These are phyloP conservation scores for Metroxylon sagu DNA, from an alignment of 176 grass and related monocot genomes.

Conservation along the genomic window DNA sequence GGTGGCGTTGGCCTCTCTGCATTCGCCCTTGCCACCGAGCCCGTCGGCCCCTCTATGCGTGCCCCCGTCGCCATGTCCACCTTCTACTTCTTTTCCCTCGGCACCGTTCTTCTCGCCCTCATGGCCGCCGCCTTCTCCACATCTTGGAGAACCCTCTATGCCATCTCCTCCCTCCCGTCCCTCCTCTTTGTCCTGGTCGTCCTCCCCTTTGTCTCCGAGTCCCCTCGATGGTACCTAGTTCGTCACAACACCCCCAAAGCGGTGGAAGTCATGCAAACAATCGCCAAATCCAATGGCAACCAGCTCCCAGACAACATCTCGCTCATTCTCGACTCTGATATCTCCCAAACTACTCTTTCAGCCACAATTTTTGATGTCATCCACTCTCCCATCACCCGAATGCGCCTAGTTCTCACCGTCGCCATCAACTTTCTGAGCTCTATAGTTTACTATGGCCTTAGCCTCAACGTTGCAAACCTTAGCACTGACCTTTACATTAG, in stretches of 20 bases:
- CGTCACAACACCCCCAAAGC: slow-evolving; percentile 33
- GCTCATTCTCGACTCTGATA: slow-evolving; percentile 56
- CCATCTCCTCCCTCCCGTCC: slow-evolving; percentile 61
- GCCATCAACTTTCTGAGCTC: slow-evolving; percentile 50
- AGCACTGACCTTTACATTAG: slow-evolving; percentile 69
- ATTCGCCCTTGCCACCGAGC: slow-evolving; percentile 85
- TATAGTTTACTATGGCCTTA: slow-evolving; percentile 80
- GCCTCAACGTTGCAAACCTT: slow-evolving; percentile 84
- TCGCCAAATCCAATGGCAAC: slow-evolving; percentile 43
- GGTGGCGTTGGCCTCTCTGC: slow-evolving; percentile 78
- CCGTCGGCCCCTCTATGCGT: slow-evolving; percentile 45
- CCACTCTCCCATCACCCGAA: slow-evolving; percentile 38
- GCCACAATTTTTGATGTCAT: slow-evolving; percentile 66
- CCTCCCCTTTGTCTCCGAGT: slow-evolving; percentile 67
- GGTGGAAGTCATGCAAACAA: slow-evolving; percentile 36
- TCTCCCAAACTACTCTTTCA: not conserved
- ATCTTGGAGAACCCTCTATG: slow-evolving; percentile 66
- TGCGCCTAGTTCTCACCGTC: slow-evolving; percentile 46
- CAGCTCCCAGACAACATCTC: slow-evolving; percentile 23
- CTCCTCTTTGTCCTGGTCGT: slow-evolving; percentile 36
- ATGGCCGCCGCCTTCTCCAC: slow-evolving; percentile 42
- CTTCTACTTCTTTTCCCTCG: slow-evolving; percentile 84
- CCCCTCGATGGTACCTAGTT: slow-evolving; percentile 83
- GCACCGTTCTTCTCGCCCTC: slow-evolving; percentile 55
- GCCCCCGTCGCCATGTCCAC: slow-evolving; percentile 65